These are phyloP conservation scores for Fusarium tuaranense DNA, from an alignment of 2,329 filamentous ascomycete species.

Conservation along the genomic window DNA sequence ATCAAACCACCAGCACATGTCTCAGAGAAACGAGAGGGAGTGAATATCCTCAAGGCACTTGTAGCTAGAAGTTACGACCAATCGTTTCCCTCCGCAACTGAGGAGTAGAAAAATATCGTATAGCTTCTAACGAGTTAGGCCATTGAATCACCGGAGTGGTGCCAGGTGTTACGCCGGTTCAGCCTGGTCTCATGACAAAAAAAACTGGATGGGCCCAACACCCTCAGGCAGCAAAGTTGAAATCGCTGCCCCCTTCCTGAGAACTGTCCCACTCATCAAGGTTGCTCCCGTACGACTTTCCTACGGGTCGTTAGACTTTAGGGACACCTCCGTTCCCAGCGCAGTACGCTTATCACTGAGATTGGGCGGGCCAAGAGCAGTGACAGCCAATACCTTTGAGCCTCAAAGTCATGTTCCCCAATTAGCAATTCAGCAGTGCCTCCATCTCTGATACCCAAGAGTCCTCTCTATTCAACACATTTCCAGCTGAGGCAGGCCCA, in stretches of 20 bases:
- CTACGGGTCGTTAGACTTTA: not conserved
- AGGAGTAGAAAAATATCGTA: not conserved
- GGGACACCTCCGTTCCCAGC: not conserved
- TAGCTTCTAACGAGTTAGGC: rapidly evolving
- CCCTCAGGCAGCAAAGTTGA: not conserved
- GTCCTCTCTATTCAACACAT: not conserved
- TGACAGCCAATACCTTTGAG: not conserved
- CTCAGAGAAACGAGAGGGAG: not conserved
- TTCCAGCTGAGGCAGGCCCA: not conserved
- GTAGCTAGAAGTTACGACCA: no score
- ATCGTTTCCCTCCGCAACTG: not conserved
- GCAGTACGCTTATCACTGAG: not conserved
- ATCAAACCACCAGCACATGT: not conserved
- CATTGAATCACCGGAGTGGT: not conserved
- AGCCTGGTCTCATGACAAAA: no score
- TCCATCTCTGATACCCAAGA: not conserved
- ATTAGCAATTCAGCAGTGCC: not conserved
- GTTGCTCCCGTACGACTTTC: not conserved
- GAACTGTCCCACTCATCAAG: not conserved
- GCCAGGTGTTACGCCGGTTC: not conserved
- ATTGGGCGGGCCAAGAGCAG: not conserved
- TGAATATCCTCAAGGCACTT: not conserved
- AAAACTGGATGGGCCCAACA: not conserved
- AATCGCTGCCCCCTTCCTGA: not conserved
- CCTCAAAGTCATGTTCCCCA: not conserved